Conservation (phyloP, 2,329 filamentous ascomycete species). For the Ophiosphaerella korrae region DNA sequence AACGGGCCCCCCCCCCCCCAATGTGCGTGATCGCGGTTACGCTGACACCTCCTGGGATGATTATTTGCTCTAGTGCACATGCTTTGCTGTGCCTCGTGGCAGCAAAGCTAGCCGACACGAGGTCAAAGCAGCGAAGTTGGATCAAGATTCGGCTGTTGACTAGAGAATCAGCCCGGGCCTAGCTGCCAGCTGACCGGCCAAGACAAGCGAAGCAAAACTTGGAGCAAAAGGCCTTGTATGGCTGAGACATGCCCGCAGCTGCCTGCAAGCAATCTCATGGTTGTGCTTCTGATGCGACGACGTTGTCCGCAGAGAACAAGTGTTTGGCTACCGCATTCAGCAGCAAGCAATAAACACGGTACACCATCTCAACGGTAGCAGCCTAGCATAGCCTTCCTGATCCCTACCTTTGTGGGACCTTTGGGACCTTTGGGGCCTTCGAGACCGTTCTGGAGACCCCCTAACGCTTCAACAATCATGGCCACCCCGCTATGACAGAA, state of each 20-base stretch:
- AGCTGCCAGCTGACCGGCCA: slow-evolving; percentile 20
- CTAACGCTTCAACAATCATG: slow-evolving; percentile 17
- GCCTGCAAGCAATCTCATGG: slow-evolving; percentile 17
- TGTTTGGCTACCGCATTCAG: slow-evolving; percentile 3
- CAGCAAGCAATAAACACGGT: slow-evolving; percentile 9
- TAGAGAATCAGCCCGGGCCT: slow-evolving; percentile 17
- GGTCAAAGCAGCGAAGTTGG: slow-evolving; percentile 19
- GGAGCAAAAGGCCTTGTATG: slow-evolving; percentile 11
- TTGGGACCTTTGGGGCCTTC: slow-evolving; percentile 12
- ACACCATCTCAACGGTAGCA: slow-evolving; percentile 12
- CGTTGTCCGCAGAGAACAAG: slow-evolving; percentile 5
- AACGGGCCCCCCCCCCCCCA: slow-evolving; percentile 21
- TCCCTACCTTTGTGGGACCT: slow-evolving; percentile 10
- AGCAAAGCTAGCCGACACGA: slow-evolving; percentile 16
- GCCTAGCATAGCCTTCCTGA: slow-evolving; percentile 16
- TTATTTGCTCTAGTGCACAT: slow-evolving; percentile 9
- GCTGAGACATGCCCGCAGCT: slow-evolving; percentile 22
- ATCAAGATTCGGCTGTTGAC: slow-evolving; percentile 15
- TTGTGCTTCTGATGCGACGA: slow-evolving; percentile 15
- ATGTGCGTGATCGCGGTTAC: slow-evolving; percentile 21
- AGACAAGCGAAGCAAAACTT: slow-evolving; percentile 13
- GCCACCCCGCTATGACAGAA: slow-evolving; percentile 6
- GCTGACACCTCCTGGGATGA: slow-evolving; percentile 22
- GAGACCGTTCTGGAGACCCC: slow-evolving; percentile 12
- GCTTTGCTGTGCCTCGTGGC: slow-evolving; percentile 8